Percentiles rank a stretch among this genome's conserved stretches.
These are phyloP conservation scores for Harrya chromipes DNA, from an alignment of 768 basidiomycete genomes.

Conservation along the genomic window DNA sequence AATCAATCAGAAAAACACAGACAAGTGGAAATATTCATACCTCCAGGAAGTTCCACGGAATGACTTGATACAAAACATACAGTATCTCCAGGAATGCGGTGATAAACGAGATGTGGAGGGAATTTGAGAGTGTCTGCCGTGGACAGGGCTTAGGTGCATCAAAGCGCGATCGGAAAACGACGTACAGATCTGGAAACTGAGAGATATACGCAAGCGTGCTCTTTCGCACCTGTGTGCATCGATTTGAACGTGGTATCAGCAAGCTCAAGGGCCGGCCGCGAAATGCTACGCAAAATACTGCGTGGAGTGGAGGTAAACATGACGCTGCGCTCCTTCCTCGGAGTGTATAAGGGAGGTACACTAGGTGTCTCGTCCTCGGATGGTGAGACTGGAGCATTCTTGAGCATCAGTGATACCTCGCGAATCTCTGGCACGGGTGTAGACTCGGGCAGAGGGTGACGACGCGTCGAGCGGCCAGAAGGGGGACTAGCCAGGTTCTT, in stretches of 20 bases:
- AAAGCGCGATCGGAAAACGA: neutral
- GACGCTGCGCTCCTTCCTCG: constrained; percentile 13
- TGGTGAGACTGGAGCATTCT: constrained; percentile 42
- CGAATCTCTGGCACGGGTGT: constrained; percentile 50
- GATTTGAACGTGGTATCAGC: constrained; percentile 21
- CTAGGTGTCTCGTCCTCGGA: constrained; percentile 13
- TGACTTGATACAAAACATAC: constrained; percentile 47
- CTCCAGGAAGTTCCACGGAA: constrained; percentile 50
- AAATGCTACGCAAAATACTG: constrained; percentile 24
- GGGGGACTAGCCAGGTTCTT: constrained; percentile 16
- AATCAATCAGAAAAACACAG: constrained; percentile 1
- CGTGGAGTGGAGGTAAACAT: constrained; percentile 26
- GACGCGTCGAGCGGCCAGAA: constrained; percentile 21
- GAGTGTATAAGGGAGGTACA: constrained; percentile 8
- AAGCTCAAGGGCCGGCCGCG: constrained; percentile 18
- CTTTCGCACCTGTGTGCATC: constrained; percentile 17
- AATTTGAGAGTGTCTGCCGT: constrained; percentile 59
- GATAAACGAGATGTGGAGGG: constrained; percentile 56
- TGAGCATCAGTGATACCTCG: constrained; percentile 53
- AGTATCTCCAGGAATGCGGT: constrained; percentile 53
- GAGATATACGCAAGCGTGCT: constrained; percentile 19
- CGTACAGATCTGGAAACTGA: constrained; percentile 29
- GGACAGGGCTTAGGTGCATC: neutral
- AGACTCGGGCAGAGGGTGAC: constrained; percentile 31
- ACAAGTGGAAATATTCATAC: constrained; percentile 28